Conservation (phyloP, 2,329 filamentous ascomycete species). For the Plenodomus biglobosus region DNA sequence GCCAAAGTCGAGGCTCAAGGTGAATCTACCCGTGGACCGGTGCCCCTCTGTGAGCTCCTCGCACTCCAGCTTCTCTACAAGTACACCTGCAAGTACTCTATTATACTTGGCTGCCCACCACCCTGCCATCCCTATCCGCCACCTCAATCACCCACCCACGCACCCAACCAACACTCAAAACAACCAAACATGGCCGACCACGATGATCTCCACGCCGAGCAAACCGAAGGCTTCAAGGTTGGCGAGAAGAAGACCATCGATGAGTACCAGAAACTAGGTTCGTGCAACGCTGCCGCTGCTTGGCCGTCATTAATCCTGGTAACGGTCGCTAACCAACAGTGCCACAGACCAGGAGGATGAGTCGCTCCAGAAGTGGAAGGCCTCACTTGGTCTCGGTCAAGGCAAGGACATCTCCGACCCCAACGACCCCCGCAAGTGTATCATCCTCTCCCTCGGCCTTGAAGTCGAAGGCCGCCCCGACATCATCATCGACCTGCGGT, state of each 20-base stretch:
- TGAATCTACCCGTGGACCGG: conserved; percentile 5
- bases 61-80: conserved; percentile 11
- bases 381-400: conserved; percentile 82
- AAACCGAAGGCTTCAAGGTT: conserved; percentile 96
- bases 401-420: conserved; percentile 55
- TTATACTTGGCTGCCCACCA: too few species aligned
- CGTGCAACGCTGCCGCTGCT: conserved; percentile 42
- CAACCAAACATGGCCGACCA: conserved; percentile 49
- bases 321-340: conserved; percentile 8
- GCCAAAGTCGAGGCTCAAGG: conserved; percentile 24
- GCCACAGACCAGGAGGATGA: conserved; percentile 72
- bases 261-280: conserved; percentile 92
- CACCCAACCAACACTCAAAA: conserved; percentile 1
- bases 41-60: conserved; percentile 12
- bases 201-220: conserved; percentile 82
- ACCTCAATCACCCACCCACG: conserved; percentile 3
- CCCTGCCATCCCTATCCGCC: too few species aligned
- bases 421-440: conserved; percentile 83
- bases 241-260: conserved; percentile 98
- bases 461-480: conserved; percentile 79
- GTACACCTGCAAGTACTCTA: not conserved
- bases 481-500: conserved; percentile 84
- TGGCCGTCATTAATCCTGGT: not conserved
- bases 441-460: conserved; percentile 88
- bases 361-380: conserved; percentile 95